These are phyloP conservation scores for Karstenula rhodostoma DNA, from an alignment of 2,329 filamentous ascomycete species.

Conservation along the genomic window DNA sequence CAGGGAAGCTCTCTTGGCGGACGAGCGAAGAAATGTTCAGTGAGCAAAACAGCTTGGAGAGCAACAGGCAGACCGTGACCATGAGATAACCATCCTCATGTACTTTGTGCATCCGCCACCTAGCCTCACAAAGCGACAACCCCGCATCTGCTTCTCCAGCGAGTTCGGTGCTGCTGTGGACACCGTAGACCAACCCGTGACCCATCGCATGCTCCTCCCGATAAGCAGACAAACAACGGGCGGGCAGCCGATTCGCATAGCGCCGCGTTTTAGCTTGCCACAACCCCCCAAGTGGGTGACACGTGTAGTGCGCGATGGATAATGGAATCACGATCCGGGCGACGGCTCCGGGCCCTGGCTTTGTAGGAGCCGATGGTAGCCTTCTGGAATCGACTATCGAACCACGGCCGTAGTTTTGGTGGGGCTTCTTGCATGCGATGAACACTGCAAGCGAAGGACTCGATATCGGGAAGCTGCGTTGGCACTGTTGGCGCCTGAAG, in stretches of 20 bases:
- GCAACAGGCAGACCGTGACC: background rate
- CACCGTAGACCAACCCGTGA: conserved; percentile 4
- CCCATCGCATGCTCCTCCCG: conserved; percentile 5
- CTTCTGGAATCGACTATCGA: conserved; percentile 5
- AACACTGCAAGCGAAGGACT: background rate
- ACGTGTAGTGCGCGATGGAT: conserved; percentile 10
- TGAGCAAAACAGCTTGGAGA: background rate
- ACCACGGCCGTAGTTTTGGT: background rate
- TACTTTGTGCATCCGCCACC: background rate
- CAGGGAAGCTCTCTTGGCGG: background rate
- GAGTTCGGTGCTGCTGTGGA: conserved; percentile 9
- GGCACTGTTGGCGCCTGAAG: background rate
- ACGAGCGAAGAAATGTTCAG: background rate
- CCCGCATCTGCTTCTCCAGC: conserved; percentile 10
- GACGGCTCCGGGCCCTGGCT: conserved; percentile 1
- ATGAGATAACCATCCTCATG: background rate
- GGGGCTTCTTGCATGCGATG: conserved; percentile 6
- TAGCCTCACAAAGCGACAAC: conserved; percentile 1
- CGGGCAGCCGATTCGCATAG: conserved; percentile 14
- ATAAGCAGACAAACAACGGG: conserved; percentile 8
- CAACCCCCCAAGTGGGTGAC: background rate
- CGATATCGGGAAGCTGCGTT: background rate
- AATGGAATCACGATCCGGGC: conserved; percentile 9
- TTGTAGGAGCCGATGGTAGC: conserved; percentile 15
- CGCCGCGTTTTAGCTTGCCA: background rate